Evolutionary conservation across 768 basidiomycete genomes (phyloP).

Genomic region (Rhodocollybia butyracea): DNA sequence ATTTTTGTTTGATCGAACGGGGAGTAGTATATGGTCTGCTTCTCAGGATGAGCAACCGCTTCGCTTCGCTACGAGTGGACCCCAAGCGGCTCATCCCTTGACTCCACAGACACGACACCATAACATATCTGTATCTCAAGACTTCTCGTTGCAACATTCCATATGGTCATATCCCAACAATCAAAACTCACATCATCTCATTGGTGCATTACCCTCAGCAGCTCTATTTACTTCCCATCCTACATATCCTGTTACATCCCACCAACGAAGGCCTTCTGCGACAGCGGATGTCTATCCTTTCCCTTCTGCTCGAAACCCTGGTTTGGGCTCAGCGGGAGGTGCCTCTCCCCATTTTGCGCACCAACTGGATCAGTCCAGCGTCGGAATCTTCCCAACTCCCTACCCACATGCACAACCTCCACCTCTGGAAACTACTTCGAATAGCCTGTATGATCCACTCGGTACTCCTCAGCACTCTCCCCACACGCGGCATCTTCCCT

Average conservation of each 20-base stretch:
- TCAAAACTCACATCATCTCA: neutral
- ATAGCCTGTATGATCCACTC: neutral
- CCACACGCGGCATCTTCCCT: slow-evolving; percentile 24
- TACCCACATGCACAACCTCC: neutral
- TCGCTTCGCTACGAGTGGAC: slow-evolving; percentile 6
- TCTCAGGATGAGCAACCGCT: slow-evolving; percentile 46
- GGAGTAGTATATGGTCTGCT: slow-evolving; percentile 67
- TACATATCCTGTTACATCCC: neutral
- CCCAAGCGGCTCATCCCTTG: neutral
- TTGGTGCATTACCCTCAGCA: neutral
- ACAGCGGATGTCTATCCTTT: neutral
- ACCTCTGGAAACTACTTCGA: neutral
- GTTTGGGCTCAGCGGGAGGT: neutral
- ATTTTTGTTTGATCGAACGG: slow-evolving; percentile 48
- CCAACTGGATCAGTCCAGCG: neutral
- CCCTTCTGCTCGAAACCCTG: neutral
- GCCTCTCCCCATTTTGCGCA: neutral
- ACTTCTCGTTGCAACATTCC: neutral
- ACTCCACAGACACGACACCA: neutral
- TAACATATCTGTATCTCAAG: slow-evolving; percentile 3
- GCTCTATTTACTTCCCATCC: neutral
- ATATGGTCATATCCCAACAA: neutral
- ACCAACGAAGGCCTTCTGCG: neutral
- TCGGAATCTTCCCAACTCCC: neutral
- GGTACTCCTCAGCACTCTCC: slow-evolving; percentile 16